Base-by-base conservation (phyloP, 495 filamentous ascomycete species). In the Friedmanniomyces simplex region DNA sequence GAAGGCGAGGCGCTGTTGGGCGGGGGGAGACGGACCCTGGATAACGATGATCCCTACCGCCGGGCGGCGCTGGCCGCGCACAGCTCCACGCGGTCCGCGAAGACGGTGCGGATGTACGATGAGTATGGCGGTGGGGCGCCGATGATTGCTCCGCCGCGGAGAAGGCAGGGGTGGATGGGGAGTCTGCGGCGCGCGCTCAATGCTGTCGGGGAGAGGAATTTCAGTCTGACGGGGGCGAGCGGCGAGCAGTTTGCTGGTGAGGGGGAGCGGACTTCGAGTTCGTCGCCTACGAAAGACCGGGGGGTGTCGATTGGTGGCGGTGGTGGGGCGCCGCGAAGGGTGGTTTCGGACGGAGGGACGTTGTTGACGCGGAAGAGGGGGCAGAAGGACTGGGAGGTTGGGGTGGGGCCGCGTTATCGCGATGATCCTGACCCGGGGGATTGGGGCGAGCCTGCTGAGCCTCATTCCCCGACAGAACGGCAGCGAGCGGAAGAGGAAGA, bases 1-100 rank as follows among this genome's bases (percentile, higher is more conserved):
- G 85, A 91, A 66, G 83, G 81, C 0, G 83, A 86, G 34, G 69
- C 69, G 1, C 71, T 91, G 26, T 77, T 91, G 39, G 69, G 69
- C 28, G 28, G 28, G 8, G 68, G 66, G 1, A 66, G 54, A n/a
- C 67, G 68, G 0, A 65, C 63, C 43, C 12, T 60, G 54, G 70
- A 55, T 64, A 64, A 60, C 3, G 57, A 66, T 39, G 58, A 61
- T 32, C 61, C 63, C 2, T 60, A 63, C 50, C 57, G 55, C 26
- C 41, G 56, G 12, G 52, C 60, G 13, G 45, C 56, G 21, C 1
- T 60, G n/a, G 53, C 61, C 20, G 55, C 58, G 10, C 61, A 55
- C 24, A 55, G 24, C 54, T 43, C 55, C 0, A 50, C 42, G 43
- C 25, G 47, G 13, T 45, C 18, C 18, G 30, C 16, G 25, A 52